Evolutionary conservation across 352 stramenopile species (phyloP).

Genomic region (Globisporangium echinulatum): DNA sequence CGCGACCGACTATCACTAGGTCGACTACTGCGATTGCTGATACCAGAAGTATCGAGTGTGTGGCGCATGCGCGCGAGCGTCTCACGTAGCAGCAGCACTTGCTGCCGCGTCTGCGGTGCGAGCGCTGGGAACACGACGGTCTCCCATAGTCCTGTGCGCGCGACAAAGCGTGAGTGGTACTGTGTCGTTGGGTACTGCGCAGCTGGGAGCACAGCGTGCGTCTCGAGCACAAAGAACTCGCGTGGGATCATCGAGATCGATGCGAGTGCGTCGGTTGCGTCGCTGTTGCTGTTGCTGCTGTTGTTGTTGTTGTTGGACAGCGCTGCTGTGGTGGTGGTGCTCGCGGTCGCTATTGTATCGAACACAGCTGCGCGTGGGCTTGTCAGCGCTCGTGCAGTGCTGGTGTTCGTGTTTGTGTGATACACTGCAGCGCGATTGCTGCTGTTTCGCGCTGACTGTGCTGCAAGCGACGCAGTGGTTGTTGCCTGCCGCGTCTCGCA

Average conservation of each 20-base stretch:
- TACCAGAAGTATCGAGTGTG: background rate
- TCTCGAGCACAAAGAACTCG: constrained; percentile 79
- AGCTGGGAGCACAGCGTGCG: constrained; percentile 44
- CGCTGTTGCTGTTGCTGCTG: background rate
- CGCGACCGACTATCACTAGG: background rate
- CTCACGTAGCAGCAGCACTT: constrained; percentile 61
- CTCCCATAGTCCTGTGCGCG: constrained; percentile 38
- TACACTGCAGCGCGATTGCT: no score
- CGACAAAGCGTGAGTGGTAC: constrained; percentile 51
- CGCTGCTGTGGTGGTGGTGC: no score
- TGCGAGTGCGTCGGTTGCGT: constrained; percentile 8
- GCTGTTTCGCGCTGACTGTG: no score
- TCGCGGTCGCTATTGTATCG: no score
- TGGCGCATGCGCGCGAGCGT: constrained; percentile 52
- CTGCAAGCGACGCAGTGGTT: no score
- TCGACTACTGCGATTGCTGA: no score
- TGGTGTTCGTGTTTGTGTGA: no score
- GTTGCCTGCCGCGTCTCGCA: no score
- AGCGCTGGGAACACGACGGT: constrained; percentile 71
- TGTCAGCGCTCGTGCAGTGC: no score
- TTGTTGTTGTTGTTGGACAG: no score
- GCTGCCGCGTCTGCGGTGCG: constrained; percentile 50
- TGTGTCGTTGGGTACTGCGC: constrained; percentile 44
- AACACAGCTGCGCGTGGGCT: no score
- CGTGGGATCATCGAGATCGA: constrained; percentile 50